Conservation (phyloP, 495 filamentous ascomycete species). For the Ramalina intermedia region DNA sequence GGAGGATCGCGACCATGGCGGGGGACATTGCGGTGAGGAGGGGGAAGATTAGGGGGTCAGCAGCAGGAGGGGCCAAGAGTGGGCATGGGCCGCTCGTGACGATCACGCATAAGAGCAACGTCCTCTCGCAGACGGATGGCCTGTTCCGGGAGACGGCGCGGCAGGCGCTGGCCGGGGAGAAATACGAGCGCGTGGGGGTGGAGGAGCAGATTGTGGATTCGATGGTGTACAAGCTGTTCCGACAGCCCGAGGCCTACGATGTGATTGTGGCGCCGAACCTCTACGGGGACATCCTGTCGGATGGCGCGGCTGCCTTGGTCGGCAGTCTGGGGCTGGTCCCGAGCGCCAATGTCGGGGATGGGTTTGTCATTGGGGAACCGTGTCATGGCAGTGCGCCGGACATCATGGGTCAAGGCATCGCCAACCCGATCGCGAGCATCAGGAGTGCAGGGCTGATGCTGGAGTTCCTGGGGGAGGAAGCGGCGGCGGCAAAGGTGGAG, state of each 20-base stretch:
- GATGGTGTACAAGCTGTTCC: conserved; percentile 99
- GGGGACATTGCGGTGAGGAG: conserved; percentile 85
- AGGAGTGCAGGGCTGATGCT: conserved; percentile 87
- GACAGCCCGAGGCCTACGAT: conserved; percentile 84
- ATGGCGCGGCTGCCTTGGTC: conserved; percentile 89
- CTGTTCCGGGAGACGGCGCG: conserved; percentile 77
- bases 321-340: conserved; percentile 89
- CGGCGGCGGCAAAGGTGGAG: conserved; percentile 80
- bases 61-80: conserved; percentile 15
- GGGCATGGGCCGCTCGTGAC: conserved; percentile 73
- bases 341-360: conserved; percentile 89
- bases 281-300: conserved; percentile 92
- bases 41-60: conserved; percentile 54
- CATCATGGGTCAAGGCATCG: conserved; percentile 82
- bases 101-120: conserved; percentile 97
- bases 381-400: conserved; percentile 95
- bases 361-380: conserved; percentile 92
- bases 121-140: conserved; percentile 90
- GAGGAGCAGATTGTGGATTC: conserved; percentile 98
- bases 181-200: conserved; percentile 48
- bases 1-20: conserved; percentile 78
- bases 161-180: conserved; percentile 47
- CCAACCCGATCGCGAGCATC: conserved; percentile 92
- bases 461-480: conserved; percentile 78
- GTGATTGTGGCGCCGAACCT: conserved; percentile 97